A percentile compares a stretch with the other conserved stretches of the same genome.
These are phyloP conservation scores for Saccharomyces hybrid DNA, from an alignment of 1,139 yeast genomes.

Conservation along the genomic window DNA sequence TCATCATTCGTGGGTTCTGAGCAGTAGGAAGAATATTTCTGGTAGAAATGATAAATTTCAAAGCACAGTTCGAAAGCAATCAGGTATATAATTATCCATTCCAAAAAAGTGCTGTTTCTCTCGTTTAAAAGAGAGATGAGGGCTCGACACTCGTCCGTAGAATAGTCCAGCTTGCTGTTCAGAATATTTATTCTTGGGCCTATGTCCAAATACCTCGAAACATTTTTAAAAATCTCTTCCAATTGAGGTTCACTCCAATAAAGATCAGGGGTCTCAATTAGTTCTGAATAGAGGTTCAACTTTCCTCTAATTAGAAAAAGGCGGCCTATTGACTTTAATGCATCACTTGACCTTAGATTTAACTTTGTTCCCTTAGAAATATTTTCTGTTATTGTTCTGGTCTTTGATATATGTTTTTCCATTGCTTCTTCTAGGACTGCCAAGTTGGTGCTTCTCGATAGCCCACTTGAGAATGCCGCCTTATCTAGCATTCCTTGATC, in stretches of 20 bases:
- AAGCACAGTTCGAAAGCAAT: constrained; percentile 80
- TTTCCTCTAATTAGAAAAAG: constrained; percentile 71
- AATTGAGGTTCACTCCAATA: constrained; percentile 89
- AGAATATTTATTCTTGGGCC: constrained; percentile 68
- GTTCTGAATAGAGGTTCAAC: constrained; percentile 76
- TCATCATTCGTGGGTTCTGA: not conserved
- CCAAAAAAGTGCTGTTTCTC: constrained; percentile 66
- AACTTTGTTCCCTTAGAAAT: constrained; percentile 57
- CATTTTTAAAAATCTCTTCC: constrained; percentile 63
- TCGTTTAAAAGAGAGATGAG: constrained; percentile 69
- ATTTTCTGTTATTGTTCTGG: constrained; percentile 57
- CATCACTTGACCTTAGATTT: constrained; percentile 54
- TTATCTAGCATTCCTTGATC: constrained; percentile 57
- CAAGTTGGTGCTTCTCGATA: constrained; percentile 77
- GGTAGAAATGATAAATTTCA: constrained; percentile 56
- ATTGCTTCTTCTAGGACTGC: constrained; percentile 69
- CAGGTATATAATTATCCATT: constrained; percentile 78
- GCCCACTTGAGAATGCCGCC: constrained; percentile 83
- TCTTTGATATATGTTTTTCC: constrained; percentile 56
- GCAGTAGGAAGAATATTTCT: not conserved
- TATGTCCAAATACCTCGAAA: constrained; percentile 67
- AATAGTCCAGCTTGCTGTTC: constrained; percentile 80
- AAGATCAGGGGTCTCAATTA: constrained; percentile 85
- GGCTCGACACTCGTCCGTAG: constrained; percentile 81
- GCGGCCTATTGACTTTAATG: constrained; percentile 63